Base-by-base conservation (phyloP, 306 rosid species). In the Parietaria judaica region DNA sequence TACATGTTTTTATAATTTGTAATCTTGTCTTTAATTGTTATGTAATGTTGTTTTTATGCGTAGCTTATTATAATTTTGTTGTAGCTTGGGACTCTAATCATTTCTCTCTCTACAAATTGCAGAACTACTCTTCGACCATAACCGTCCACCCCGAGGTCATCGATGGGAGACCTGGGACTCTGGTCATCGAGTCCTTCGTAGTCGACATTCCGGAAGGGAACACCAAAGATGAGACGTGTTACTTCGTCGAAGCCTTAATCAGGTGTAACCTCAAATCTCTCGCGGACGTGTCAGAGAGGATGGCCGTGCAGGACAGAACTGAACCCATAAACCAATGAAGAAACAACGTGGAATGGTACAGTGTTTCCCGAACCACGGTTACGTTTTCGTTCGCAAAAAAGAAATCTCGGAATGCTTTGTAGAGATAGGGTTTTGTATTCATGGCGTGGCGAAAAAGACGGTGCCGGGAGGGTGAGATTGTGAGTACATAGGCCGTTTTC, bases 201-300 rank as follows among this genome's bases (percentile, higher is more conserved):
- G 97, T 94, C 54, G 99, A 94, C 44, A 86, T 89, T 70, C 97
- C 97, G 6, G 92, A 83, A 4, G 99, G 97, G 34, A 94, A 94
- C 86, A 94, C 97, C 14, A 81, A 71, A 73, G 99, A 88, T 3
- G 99, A 94, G 73, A 94, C 99, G 7, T 86, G 99, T 70, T 88
- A 82, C 85, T 94, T 94, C 37, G 94, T 94, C 4, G 83, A 94
- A 76, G 97, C 97, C 3, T 73, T 94, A 76, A 88, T 94, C 68
- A 72, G 90, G 78, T 94, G 99, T 85, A 94, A 94, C 75, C 84
- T 94, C 37, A 94, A 87, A 72, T 84, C 99, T 13, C 80, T 94
- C 79, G 90, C 95, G n/a, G 94, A 86, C 67, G 97, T 94, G 74
- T 94, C 99, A 0, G 97, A 94, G 84, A 78, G 99, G 72, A 88